These are phyloP conservation scores for Gracilaria gracilis DNA, from an alignment of 23 red algal genomes.

Conservation along the genomic window DNA sequence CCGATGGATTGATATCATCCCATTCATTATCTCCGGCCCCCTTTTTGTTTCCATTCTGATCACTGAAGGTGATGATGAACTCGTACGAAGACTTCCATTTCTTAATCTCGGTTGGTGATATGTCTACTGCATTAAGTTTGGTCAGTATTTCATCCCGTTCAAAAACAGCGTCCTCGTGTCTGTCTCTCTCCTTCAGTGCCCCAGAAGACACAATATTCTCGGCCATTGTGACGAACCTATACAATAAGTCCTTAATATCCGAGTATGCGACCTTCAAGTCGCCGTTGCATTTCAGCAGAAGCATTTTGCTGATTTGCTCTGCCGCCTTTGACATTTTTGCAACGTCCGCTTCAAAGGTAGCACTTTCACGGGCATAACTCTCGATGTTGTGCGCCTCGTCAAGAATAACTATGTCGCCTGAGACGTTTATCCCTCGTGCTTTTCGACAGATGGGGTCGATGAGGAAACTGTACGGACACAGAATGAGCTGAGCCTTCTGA, in stretches of 20 bases:
- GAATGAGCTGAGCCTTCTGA: conserved; percentile 78
- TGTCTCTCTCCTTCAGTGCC: conserved; percentile 6
- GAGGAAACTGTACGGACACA: conserved; percentile 90
- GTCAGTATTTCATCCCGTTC: conserved; percentile 32
- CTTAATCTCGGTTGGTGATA: neutral
- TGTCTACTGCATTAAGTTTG: conserved; percentile 23
- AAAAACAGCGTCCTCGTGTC: conserved; percentile 44
- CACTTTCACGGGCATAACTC: conserved; percentile 70
- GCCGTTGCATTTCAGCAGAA: neutral
- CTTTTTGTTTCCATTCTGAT: conserved; percentile 3
- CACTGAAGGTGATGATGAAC: conserved; percentile 32
- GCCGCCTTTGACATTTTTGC: neutral
- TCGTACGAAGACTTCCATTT: conserved; percentile 32
- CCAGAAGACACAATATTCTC: conserved; percentile 31
- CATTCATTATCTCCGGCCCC: neutral
- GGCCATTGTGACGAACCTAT: conserved; percentile 29
- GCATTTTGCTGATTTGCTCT: conserved; percentile 15
- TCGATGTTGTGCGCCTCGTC: conserved; percentile 96
- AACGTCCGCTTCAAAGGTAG: conserved; percentile 7
- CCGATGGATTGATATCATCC: neutral
- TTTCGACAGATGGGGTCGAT: conserved; percentile 70
- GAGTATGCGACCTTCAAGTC: conserved; percentile 33
- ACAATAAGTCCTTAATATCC: conserved; percentile 20
- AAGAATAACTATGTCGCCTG: conserved; percentile 75
- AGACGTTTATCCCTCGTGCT: conserved; percentile 69